Percentiles rank a stretch among this genome's conserved stretches.
Conservation (phyloP, 2,329 filamentous ascomycete species). For the Penicillium sp. region DNA sequence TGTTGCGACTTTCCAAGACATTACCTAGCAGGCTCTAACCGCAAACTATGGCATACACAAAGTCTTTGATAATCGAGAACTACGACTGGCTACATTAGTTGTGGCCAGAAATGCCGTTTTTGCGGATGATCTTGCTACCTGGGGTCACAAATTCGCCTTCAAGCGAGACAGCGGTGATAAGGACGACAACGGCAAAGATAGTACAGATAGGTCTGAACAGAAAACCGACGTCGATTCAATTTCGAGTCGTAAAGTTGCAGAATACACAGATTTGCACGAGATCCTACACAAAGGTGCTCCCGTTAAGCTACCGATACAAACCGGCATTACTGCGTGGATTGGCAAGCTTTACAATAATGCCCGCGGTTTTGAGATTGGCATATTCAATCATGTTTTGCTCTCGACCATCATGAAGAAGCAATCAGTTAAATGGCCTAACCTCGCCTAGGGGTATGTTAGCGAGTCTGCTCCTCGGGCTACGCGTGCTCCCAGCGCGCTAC, state of each 20-base stretch:
- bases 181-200: too few species aligned
- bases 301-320: too few species aligned
- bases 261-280: too few species aligned
- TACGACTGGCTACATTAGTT: slow-evolving; percentile 17
- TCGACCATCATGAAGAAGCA: slow-evolving; percentile 49
- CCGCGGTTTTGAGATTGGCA: slow-evolving; percentile 54
- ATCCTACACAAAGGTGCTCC: too few species aligned
- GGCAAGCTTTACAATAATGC: slow-evolving; percentile 40
- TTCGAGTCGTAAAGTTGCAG: too few species aligned
- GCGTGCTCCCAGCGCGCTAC: slow-evolving; percentile 8
- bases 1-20: slow-evolving; percentile 36
- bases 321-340: slow-evolving; percentile 36
- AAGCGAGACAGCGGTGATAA: too few species aligned
- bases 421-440: slow-evolving; percentile 49
- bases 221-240: too few species aligned
- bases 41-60: slow-evolving; percentile 35
- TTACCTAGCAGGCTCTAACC: slow-evolving; percentile 32
- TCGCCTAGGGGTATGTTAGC: slow-evolving; percentile 49
- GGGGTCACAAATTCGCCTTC: too few species aligned
- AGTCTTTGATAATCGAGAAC: slow-evolving; percentile 30
- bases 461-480: not conserved
- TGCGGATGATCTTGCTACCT: too few species aligned
- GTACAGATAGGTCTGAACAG: too few species aligned
- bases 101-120: too few species aligned
- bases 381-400: slow-evolving; percentile 33